Evolutionary conservation across 306 rosid species (phyloP).

Genomic region (Erythrophleum fordii): DNA sequence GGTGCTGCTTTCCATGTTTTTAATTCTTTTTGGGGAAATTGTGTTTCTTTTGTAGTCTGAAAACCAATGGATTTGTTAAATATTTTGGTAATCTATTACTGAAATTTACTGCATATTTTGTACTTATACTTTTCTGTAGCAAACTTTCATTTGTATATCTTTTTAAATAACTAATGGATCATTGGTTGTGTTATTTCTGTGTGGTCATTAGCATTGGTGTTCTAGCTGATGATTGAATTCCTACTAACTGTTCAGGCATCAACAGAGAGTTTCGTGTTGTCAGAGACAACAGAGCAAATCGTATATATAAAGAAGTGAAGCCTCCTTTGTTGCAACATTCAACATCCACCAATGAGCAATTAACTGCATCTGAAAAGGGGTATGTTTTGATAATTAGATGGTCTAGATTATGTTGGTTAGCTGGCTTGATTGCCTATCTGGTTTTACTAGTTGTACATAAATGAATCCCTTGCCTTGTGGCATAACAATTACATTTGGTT

Average conservation of each 20-base stretch:
- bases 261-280: conserved; percentile 91
- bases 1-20: not conserved
- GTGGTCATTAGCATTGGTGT: conserved; percentile 21
- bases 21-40: not conserved
- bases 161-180: conserved; percentile 5
- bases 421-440: not conserved
- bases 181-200: not conserved
- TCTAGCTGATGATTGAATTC: conserved; percentile 40
- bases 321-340: conserved; percentile 49
- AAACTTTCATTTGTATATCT: not conserved
- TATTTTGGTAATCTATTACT: not conserved
- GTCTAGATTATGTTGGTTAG: not conserved
- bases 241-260: conserved; percentile 55
- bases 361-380: conserved; percentile 51
- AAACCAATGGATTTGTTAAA: not conserved
- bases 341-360: conserved; percentile 44
- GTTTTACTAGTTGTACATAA: not conserved
- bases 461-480: not conserved
- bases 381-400: conserved; percentile 24
- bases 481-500: not conserved
- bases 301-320: conserved; percentile 63
- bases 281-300: conserved; percentile 87
- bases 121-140: not conserved
- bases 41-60: not conserved
- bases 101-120: not conserved